These are phyloP conservation scores for Pelargonium citronellum DNA, from an alignment of 441 rosid genomes.

Conservation along the genomic window DNA sequence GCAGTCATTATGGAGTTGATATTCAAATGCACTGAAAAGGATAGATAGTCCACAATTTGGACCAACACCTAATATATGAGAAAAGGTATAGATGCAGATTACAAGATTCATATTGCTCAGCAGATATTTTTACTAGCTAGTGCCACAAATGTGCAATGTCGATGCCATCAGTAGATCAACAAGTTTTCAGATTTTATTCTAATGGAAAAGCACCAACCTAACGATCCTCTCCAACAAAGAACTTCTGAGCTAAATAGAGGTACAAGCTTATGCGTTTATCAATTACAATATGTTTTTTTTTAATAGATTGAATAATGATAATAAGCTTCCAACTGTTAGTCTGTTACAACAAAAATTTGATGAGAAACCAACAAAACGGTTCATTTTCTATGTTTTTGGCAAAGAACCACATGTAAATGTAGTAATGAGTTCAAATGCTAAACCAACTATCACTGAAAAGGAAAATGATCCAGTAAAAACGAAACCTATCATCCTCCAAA, in stretches of 20 bases:
- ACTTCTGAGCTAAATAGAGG: not conserved
- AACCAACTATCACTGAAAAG: not conserved
- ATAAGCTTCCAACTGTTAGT: too few relatives aligned
- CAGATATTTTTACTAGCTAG: too few relatives aligned
- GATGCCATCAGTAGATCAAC: not conserved
- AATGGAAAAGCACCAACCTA: not conserved
- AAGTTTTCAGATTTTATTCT: not conserved
- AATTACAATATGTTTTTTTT: not conserved
- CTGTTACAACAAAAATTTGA: not conserved
- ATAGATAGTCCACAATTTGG: not conserved
- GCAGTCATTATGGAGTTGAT: not conserved
- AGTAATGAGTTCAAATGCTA: not conserved
- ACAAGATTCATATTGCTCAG: too few relatives aligned
- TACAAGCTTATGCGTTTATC: not conserved
- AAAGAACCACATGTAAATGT: too few relatives aligned
- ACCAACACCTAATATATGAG: too few relatives aligned
- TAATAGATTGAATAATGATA: too few relatives aligned
- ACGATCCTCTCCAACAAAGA: not conserved
- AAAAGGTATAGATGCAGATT: too few relatives aligned
- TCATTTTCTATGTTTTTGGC: not conserved
- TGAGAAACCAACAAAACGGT: not conserved
- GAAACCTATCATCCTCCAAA: not conserved
- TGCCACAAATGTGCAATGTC: not conserved
- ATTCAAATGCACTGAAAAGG: not conserved
- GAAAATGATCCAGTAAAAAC: not conserved